Evolutionary conservation across 2,329 filamentous ascomycete species (phyloP), one percentile per base, ranked within the genome.

Genomic region (Madurella fahalii): DNA sequence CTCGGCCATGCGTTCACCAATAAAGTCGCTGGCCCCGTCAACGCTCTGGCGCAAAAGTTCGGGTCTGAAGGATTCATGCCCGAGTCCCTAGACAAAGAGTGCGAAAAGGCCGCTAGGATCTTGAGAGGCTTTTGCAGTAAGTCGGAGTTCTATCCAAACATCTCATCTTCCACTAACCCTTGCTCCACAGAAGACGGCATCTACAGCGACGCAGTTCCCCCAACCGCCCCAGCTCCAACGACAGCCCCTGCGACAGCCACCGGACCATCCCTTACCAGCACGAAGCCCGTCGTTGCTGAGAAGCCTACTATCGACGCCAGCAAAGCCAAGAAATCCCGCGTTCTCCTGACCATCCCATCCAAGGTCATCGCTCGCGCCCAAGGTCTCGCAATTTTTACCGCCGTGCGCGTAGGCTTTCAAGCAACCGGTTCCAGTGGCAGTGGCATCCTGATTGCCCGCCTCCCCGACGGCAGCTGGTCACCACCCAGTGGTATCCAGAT

Each of bases 1-100:
- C 20, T 58, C 2, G 51, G 56, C 34, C 46, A 54, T 3, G 52
- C 56, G 1, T 59, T 74, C 66, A 70, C 72, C 61, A 57, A 71
- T 50, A 77, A 78, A 64, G 74, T 77, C 11, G 87, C 88, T 15
- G 82, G 80, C 2, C 90, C 90, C 2, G 85, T 95, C 66, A 95
- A 95, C 68, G 84, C 80, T 56, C 71, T 95, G 18, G 89, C 86
- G 15, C 90, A 95, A 72, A 90, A 87, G 71, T 77, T 95, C 39
- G 90, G 90, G n/a, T 73, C 72, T 46, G 90, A 95, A 71, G 87
- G 89, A 18, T 95, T 95, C 71, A 87, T 92, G 81, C 91, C 91
- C 1, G 89, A 87, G 52, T 86, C 86, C 1, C 76, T 96, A 60
- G 91, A 95, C 67, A 90, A 90, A 70, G 92, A 96, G 74, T 88